These are phyloP conservation scores for Alternaria conjuncta DNA, from an alignment of 2,329 filamentous ascomycete species.

Conservation along the genomic window DNA sequence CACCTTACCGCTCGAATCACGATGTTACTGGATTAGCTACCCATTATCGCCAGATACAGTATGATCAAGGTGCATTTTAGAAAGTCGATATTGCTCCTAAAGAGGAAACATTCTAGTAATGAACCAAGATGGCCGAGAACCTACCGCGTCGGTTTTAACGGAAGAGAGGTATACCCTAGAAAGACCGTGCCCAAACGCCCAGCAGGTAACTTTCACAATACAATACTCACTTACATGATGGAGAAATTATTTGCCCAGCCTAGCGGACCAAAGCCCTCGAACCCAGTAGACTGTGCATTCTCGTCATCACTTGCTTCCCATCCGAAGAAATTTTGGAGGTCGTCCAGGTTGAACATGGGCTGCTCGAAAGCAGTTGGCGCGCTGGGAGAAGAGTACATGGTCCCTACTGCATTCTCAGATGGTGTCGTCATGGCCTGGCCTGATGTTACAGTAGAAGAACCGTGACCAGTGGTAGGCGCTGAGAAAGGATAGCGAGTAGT, in stretches of 20 bases:
- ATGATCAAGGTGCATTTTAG: not conserved
- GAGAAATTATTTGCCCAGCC: conserved; percentile 40
- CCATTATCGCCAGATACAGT: not conserved
- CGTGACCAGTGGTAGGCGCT: conserved; percentile 7
- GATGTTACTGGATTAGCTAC: not conserved
- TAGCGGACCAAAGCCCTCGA: conserved; percentile 38
- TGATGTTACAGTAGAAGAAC: conserved; percentile 11
- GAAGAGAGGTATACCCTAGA: not conserved
- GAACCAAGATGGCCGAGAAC: not conserved
- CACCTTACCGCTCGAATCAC: not conserved
- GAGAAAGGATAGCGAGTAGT: conserved; percentile 17
- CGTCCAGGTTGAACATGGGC: conserved; percentile 40
- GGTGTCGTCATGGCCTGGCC: conserved; percentile 1
- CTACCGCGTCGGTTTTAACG: not conserved
- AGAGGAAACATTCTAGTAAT: not conserved
- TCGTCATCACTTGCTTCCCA: conserved; percentile 36
- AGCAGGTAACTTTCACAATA: not conserved
- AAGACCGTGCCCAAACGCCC: not conserved
- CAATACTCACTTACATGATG: conserved; percentile 23
- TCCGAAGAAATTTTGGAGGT: conserved; percentile 43
- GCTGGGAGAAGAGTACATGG: conserved; percentile 16
- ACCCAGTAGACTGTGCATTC: conserved; percentile 35
- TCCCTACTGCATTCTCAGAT: conserved; percentile 14
- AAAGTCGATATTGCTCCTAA: not conserved
- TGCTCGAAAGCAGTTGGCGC: conserved; percentile 25